A percentile compares a stretch with the other conserved stretches of the same genome.
Evolutionary conservation across 257 asterid species (phyloP).

Genomic region (Linaria vulgaris): DNA sequence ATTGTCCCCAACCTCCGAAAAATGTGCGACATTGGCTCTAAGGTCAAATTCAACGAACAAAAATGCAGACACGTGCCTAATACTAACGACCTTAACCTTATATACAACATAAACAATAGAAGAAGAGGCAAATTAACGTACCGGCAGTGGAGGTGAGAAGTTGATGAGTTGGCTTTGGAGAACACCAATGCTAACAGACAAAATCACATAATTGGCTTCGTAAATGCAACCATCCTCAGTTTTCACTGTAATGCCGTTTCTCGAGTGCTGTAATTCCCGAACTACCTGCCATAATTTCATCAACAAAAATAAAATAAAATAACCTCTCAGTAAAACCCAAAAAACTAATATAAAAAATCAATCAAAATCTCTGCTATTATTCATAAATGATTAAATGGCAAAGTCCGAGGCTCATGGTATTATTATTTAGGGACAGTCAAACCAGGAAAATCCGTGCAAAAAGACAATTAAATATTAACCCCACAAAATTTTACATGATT

Average conservation of each 20-base stretch:
- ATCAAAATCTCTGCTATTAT: conserved; percentile 29
- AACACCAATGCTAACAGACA: conserved; percentile 92
- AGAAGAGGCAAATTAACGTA: conserved; percentile 34
- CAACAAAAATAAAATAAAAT: too few species aligned
- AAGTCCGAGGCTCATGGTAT: conserved; percentile 22
- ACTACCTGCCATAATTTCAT: conserved; percentile 69
- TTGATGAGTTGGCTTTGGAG: conserved; percentile 82
- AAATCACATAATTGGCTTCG: conserved; percentile 80
- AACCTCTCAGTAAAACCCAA: not conserved
- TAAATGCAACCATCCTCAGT: conserved; percentile 83
- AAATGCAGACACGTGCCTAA: too few species aligned
- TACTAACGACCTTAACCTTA: too few species aligned
- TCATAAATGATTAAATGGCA: conserved; percentile 23
- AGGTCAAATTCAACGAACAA: too few species aligned
- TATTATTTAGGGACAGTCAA: conserved; percentile 34
- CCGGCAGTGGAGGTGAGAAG: conserved; percentile 77
- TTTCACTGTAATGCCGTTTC: conserved; percentile 70
- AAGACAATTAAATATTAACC: too few species aligned
- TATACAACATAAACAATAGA: not conserved
- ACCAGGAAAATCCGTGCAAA: conserved; percentile 31
- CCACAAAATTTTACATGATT: too few species aligned
- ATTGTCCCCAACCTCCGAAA: too few species aligned
- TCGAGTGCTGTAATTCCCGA: conserved; percentile 82
- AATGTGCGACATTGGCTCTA: too few species aligned
- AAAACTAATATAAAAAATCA: too few species aligned